Base-by-base conservation (phyloP, 2,329 filamentous ascomycete genomes). In the Blastomyces parvus region DNA sequence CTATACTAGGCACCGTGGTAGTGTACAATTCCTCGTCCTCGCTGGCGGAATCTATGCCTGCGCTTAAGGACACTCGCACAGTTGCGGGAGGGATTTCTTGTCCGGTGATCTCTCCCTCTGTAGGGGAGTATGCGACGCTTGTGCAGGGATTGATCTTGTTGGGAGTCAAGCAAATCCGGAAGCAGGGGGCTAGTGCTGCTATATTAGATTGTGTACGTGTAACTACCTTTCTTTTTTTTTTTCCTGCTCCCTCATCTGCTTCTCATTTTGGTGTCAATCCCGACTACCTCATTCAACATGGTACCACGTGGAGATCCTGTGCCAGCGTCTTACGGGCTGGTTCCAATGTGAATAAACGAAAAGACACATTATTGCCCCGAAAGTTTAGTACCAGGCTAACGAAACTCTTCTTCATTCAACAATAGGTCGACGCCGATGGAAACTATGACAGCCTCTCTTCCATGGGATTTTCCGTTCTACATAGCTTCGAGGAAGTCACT, bases 401-500 rank as follows among this genome's bases (percentile, higher is more conserved):
- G 22, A 25, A 36, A 22, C 17, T 9, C 14, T 5, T 22, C 17
- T 56, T 36, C 19, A n/a, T 7, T 3, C 17, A 55, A 36, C 22
- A 59, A 59, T 68, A 89, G 87, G 86, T 88, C 73, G 84, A 87
- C 65, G 83, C 83, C 19, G 89, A 91, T 70, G 88, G 88, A 61
- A 84, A 86, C 58, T 85, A 86, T 66, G 90, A 94, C 73, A 85
- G 87, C 44, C 78, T 95, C 64, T 81, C 86, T 62, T 85, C 85
- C 0, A 90, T 95, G 88, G 90, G 90, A 0, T 95, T 95, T 71
- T 85, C 86, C 66, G 83, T 89, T 55, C 77, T 91, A 66, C 88
- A 93, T 75, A 87, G 83, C 50, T 95, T 91, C 74, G 90, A 96
- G 70, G 89, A 95, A 74, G 84, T 94, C 61, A 89, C 86, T 64